Conservation (phyloP, 805 yeast species). For the Dipodascopsis uninucleata region DNA sequence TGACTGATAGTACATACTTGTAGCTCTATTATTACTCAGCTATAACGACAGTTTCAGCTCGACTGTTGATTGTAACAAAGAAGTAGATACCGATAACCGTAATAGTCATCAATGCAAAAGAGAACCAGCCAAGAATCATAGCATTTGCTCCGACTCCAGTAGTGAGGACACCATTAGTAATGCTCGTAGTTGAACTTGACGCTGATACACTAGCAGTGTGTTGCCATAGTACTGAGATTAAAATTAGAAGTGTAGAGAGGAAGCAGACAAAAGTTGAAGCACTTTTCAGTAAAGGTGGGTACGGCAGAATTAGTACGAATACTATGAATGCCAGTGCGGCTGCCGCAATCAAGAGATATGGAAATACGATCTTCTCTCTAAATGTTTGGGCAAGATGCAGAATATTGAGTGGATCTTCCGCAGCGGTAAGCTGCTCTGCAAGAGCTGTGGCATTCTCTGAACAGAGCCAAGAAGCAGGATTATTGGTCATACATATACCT, state of each 20-base stretch:
- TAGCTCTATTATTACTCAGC: too few species aligned
- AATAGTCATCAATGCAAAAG: slow-evolving; percentile 15
- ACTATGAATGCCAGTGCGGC: slow-evolving; percentile 17
- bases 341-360: slow-evolving; percentile 20
- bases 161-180: slow-evolving; percentile 20
- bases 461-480: slow-evolving; percentile 20
- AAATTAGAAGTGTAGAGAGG: slow-evolving; percentile 15
- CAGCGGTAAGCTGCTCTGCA: slow-evolving; percentile 4
- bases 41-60: too few species aligned
- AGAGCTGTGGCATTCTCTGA: slow-evolving; percentile 18
- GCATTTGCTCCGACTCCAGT: slow-evolving; percentile 20
- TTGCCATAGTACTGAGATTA: slow-evolving; percentile 26
- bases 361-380: slow-evolving; percentile 18
- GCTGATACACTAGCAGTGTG: slow-evolving; percentile 23
- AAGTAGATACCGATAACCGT: slow-evolving; percentile 18
- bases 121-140: slow-evolving; percentile 23
- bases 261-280: slow-evolving; percentile 9
- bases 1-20: too few species aligned
- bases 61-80: slow-evolving; percentile 11
- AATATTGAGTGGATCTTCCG: slow-evolving; percentile 23
- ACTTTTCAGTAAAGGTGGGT: slow-evolving; percentile 19
- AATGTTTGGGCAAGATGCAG: slow-evolving; percentile 17
- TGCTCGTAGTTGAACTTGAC: slow-evolving; percentile 5
- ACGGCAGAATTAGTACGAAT: slow-evolving; percentile 20
- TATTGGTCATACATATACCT: slow-evolving; percentile 10